phyloP scores from a whole-genome alignment of 768 basidiomycete genomes.

The Dioszegia crocea region DNA sequence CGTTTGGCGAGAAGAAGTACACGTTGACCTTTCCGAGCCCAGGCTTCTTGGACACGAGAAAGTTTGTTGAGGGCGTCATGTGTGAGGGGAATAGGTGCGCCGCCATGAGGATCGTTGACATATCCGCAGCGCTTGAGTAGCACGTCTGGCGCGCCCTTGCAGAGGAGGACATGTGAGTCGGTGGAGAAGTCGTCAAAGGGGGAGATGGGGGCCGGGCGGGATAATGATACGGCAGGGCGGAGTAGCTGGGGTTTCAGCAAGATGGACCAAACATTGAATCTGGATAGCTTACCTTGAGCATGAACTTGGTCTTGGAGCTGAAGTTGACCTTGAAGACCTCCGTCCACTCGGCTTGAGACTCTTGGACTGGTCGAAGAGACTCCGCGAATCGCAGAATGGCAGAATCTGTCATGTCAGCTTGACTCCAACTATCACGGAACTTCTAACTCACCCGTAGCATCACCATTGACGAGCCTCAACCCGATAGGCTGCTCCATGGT shows the following conservation, averaged over 20 bases:
- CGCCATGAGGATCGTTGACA: conserved; percentile 52
- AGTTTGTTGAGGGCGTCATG: conserved; percentile 20
- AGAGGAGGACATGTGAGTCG: conserved; percentile 51
- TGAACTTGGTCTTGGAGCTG: conserved; percentile 59
- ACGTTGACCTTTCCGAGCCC: conserved; percentile 59
- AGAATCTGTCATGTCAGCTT: conserved; percentile 48
- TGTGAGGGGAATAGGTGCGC: conserved; percentile 48
- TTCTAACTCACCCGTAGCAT: conserved; percentile 53
- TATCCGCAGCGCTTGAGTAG: conserved; percentile 46
- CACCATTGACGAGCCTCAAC: conserved; percentile 53
- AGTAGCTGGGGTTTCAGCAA: conserved; percentile 15
- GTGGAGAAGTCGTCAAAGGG: conserved; percentile 29
- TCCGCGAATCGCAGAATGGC: conserved; percentile 58
- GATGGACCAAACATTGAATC: too few relatives aligned
- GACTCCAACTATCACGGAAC: neutral
- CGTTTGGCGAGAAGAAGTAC: conserved; percentile 61
- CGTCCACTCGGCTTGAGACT: conserved; percentile 46
- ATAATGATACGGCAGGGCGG: neutral
- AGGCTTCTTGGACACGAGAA: conserved; percentile 51
- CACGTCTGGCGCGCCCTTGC: conserved; percentile 62
- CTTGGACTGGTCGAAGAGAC: conserved; percentile 24
- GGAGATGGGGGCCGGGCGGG: conserved; percentile 37
- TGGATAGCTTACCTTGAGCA: conserved; percentile 52
- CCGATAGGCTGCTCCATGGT: conserved; percentile 43
- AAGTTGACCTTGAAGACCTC: conserved; percentile 44